A percentile compares a stretch with the other conserved stretches of the same genome.
These are phyloP conservation scores for Trichoderma citrinoviride DNA, from an alignment of 2,329 filamentous ascomycete genomes.

Conservation along the genomic window DNA sequence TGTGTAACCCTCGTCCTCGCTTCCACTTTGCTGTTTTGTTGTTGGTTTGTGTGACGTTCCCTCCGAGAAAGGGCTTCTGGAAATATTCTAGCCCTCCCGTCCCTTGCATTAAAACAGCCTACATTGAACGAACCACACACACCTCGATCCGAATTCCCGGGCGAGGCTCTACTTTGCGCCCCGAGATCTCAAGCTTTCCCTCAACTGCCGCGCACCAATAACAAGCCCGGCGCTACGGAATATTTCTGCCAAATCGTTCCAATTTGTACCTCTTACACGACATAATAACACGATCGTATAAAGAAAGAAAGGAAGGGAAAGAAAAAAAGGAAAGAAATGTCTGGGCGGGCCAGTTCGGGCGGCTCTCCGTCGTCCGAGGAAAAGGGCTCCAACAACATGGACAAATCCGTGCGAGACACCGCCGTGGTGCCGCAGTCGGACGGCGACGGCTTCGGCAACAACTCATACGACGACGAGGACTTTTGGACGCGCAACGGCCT, in stretches of 20 bases:
- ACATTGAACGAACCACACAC: no score
- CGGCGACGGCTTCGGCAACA: constrained; percentile 4
- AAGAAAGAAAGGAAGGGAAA: background rate
- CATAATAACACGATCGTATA: background rate
- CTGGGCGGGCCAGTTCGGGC: constrained; percentile 14
- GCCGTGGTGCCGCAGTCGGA: background rate
- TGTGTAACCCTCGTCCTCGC: background rate
- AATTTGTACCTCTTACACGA: no score
- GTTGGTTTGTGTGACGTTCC: background rate
- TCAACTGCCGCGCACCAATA: constrained; percentile 10
- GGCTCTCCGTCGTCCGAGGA: background rate
- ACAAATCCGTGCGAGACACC: background rate
- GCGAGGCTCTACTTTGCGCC: background rate
- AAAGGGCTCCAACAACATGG: background rate
- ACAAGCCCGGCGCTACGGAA: background rate
- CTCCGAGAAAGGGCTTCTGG: background rate
- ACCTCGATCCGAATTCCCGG: background rate
- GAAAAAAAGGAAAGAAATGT: background rate
- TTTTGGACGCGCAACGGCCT: constrained; percentile 39
- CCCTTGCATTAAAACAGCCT: background rate
- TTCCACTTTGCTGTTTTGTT: background rate
- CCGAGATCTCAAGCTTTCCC: background rate
- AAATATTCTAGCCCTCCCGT: constrained; percentile 9
- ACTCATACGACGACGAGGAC: constrained; percentile 31
- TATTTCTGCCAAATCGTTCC: background rate